Evolutionary conservation across 805 yeast genomes (phyloP).

Genomic region (Saccharomyces jurei): DNA sequence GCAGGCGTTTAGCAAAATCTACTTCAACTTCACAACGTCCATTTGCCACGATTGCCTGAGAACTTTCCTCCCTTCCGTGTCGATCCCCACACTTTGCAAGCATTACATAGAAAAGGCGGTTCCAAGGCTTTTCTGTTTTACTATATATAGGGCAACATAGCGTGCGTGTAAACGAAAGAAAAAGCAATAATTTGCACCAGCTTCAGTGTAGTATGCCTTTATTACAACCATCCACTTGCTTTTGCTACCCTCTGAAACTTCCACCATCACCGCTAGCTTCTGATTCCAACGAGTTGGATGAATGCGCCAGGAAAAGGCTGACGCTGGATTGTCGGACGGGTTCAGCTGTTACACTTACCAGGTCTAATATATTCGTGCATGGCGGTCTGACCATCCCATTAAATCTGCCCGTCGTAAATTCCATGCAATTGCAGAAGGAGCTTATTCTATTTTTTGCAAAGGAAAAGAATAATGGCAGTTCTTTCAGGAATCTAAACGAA

Average conservation of each 20-base stretch:
- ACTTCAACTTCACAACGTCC: not conserved
- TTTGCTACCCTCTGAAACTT: conserved; percentile 47
- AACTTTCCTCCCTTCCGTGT: not conserved
- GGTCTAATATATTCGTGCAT: conserved; percentile 53
- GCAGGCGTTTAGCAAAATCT: not conserved
- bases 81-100: not conserved
- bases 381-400: conserved; percentile 65
- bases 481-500: conserved; percentile 24
- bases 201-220: conserved; percentile 41
- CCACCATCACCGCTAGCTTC: conserved; percentile 36
- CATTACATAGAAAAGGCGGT: not conserved
- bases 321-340: conserved; percentile 61
- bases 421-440: conserved; percentile 34
- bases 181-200: not conserved
- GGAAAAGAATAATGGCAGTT: conserved; percentile 13
- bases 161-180: not conserved
- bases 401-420: conserved; percentile 36
- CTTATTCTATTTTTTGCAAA: conserved; percentile 31
- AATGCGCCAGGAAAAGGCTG: conserved; percentile 40
- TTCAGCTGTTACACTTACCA: conserved; percentile 47
- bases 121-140: not conserved
- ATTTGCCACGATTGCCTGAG: not conserved
- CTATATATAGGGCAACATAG: not conserved
- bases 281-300: conserved; percentile 21
- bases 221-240: conserved; percentile 54